These are phyloP conservation scores for Penicillium concentricum DNA, from an alignment of 2,329 filamentous ascomycete genomes.

Conservation along the genomic window DNA sequence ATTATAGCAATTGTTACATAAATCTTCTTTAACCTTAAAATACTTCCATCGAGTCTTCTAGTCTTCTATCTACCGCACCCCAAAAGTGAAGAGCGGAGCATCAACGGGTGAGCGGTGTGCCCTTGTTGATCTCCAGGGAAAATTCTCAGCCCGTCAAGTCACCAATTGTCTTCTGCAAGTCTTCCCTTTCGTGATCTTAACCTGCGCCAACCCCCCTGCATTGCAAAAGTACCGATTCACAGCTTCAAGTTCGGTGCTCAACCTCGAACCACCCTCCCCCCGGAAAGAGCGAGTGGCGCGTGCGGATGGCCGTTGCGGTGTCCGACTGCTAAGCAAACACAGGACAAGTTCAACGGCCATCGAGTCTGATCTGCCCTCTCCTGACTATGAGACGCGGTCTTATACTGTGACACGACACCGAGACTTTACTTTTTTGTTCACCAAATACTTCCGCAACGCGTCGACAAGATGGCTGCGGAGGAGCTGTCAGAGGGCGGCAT, in stretches of 20 bases:
- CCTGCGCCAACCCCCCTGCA: background rate
- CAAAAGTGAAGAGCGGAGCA: slow-evolving; percentile 8
- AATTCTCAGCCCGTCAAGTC: slow-evolving; percentile 23
- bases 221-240: background rate
- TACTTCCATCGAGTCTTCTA: background rate
- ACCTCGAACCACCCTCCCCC: background rate
- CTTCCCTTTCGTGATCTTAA: slow-evolving; percentile 1
- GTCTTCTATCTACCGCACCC: background rate
- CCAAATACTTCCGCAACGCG: slow-evolving; percentile 1
- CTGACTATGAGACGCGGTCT: slow-evolving; percentile 1
- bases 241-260: background rate
- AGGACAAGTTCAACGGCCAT: slow-evolving; percentile 26
- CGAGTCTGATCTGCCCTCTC: background rate
- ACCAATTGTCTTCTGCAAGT: slow-evolving; percentile 14
- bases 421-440: background rate
- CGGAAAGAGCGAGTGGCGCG: slow-evolving; percentile 7
- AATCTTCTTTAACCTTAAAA: background rate
- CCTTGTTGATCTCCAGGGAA: slow-evolving; percentile 10
- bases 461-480: slow-evolving; percentile 33
- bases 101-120: slow-evolving; percentile 20
- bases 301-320: slow-evolving; percentile 26
- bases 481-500: slow-evolving; percentile 39
- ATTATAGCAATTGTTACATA: background rate
- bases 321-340: slow-evolving; percentile 16
- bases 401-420: background rate